A percentile compares a stretch with the other conserved stretches of the same genome.
Conservation (phyloP, 768 basidiomycete species). For the Strobilomyces echinocephalus region DNA sequence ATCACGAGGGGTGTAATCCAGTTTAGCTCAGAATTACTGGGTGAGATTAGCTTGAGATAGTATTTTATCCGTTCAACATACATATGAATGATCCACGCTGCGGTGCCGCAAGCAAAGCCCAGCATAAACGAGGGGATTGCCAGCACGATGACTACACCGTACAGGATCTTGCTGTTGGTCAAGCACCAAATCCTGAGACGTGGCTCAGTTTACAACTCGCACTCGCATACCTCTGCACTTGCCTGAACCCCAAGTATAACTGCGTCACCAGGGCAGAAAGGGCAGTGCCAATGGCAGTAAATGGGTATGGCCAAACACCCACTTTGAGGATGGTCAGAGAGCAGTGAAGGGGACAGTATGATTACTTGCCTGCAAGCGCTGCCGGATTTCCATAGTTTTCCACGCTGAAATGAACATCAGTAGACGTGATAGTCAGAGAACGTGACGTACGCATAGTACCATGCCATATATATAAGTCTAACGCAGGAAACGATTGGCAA, state of each 20-base stretch:
- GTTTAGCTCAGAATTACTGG: conserved; percentile 30
- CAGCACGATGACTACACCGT: conserved; percentile 31
- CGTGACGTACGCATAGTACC: not conserved
- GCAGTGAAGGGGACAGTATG: not conserved
- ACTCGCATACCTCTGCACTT: conserved; percentile 1
- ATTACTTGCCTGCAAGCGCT: conserved; percentile 2
- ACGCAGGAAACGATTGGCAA: not conserved
- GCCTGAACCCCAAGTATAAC: conserved; percentile 45
- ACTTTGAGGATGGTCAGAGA: conserved; percentile 22
- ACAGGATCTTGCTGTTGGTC: conserved; percentile 19
- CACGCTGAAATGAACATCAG: not conserved
- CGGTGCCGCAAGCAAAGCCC: conserved; percentile 40
- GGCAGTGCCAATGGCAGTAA: conserved; percentile 44
- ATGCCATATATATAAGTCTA: conserved; percentile 26
- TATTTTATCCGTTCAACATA: conserved; percentile 22
- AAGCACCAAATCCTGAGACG: conserved; percentile 13
- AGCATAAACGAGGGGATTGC: conserved; percentile 39
- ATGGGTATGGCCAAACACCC: conserved; percentile 46
- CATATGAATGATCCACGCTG: conserved; percentile 39
- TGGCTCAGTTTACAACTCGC: not conserved
- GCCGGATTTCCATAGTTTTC: not conserved
- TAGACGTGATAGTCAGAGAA: not conserved
- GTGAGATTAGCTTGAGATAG: too few species aligned
- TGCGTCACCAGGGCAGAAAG: conserved; percentile 47
- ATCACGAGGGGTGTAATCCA: conserved; percentile 40